These are phyloP conservation scores for Sechiopsis laciniata DNA, from an alignment of 306 rosid genomes.

Conservation along the genomic window DNA sequence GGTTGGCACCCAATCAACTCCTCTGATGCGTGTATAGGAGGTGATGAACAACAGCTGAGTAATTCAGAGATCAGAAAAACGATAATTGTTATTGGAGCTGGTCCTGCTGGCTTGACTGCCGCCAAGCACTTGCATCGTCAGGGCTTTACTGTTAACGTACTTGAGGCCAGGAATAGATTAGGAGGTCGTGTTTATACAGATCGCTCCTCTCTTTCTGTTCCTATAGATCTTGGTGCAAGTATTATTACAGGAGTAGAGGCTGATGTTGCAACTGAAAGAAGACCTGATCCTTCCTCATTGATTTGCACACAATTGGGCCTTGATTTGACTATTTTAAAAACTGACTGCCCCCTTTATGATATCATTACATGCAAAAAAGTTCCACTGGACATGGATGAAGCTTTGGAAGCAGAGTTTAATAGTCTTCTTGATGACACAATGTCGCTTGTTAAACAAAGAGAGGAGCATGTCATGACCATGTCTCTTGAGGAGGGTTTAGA, in stretches of 20 bases:
- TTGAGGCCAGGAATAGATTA: conserved; percentile 87
- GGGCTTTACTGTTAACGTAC: conserved; percentile 67
- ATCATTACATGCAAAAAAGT: conserved; percentile 68
- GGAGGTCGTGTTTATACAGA: conserved; percentile 98
- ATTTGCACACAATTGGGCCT: conserved; percentile 94
- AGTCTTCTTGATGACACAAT: conserved; percentile 95
- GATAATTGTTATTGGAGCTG: conserved; percentile 88
- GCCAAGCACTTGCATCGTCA: conserved; percentile 94
- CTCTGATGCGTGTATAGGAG: conserved; percentile 34
- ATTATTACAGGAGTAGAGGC: conserved; percentile 99
- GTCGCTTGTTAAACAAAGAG: conserved; percentile 73
- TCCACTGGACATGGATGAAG: conserved; percentile 88
- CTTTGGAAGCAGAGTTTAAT: conserved; percentile 88
- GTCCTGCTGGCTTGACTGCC: conserved; percentile 98
- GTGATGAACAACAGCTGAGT: conserved; percentile 30
- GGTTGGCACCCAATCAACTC: not conserved
- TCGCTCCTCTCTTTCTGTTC: conserved; percentile 80
- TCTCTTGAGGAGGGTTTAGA: conserved; percentile 99
- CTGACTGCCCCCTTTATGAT: conserved; percentile 98
- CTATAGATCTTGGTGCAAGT: conserved; percentile 99
- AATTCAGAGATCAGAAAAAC: conserved; percentile 49
- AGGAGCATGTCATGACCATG: conserved; percentile 80
- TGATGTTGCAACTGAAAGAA: conserved; percentile 92
- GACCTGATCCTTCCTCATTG: conserved; percentile 97
- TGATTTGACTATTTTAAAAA: conserved; percentile 77